Evolutionary conservation across 139 green algal genomes (phyloP).

Genomic region (Chlorella ohadii): DNA sequence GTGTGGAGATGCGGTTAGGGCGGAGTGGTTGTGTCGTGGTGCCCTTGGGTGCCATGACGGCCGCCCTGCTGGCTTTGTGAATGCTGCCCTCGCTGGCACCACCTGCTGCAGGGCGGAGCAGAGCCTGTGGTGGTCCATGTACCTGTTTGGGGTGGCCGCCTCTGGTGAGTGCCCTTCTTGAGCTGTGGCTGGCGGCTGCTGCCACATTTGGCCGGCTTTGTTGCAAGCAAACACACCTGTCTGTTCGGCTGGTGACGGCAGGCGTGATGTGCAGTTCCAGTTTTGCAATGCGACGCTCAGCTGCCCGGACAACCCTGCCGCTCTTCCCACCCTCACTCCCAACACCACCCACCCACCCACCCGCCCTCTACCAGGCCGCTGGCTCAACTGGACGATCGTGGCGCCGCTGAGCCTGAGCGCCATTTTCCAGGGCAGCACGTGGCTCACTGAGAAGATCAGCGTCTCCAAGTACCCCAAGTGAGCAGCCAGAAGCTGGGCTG

Average conservation of each 20-base stretch:
- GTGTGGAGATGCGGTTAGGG: too few species aligned
- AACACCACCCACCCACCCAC: too few species aligned
- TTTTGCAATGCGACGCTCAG: too few species aligned
- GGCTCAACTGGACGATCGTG: slow-evolving; percentile 38
- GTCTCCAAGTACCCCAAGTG: slow-evolving; percentile 43
- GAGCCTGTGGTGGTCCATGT: slow-evolving; percentile 42
- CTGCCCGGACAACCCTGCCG: not conserved
- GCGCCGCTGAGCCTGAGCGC: not conserved
- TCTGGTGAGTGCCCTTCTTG: not conserved
- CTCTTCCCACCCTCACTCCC: too few species aligned
- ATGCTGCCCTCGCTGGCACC: slow-evolving; percentile 10
- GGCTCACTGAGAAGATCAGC: slow-evolving; percentile 45
- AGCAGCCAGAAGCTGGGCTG: not conserved
- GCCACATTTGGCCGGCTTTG: too few species aligned
- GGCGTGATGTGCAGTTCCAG: too few species aligned
- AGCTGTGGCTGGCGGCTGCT: too few species aligned
- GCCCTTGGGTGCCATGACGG: too few species aligned
- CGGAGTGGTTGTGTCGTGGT: too few species aligned
- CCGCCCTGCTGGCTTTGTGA: too few species aligned
- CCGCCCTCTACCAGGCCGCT: not conserved
- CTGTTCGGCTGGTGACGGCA: too few species aligned
- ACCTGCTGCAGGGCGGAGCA: slow-evolving; percentile 48
- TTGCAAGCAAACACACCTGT: too few species aligned
- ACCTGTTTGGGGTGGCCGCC: slow-evolving; percentile 38
- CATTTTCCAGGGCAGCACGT: slow-evolving; percentile 33